A percentile compares a stretch with the other conserved stretches of the same genome.
phyloP scores from a whole-genome alignment of 163 green algal genomes.

The Chloromonas sp. region DNA sequence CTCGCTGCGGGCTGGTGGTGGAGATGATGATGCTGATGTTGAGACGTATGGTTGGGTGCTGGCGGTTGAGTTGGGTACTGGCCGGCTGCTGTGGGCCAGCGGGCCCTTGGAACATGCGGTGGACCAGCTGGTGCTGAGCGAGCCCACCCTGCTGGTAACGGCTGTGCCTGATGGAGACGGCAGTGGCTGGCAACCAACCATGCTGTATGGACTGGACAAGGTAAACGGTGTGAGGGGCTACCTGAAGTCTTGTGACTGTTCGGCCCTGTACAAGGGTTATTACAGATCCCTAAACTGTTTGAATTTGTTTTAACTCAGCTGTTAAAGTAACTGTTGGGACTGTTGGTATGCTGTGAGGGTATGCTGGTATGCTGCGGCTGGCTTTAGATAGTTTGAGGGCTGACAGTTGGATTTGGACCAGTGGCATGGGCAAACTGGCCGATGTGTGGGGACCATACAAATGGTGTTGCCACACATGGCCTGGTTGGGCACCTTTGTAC shows the following conservation, averaged over 20 bases:
- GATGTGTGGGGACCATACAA: too few relatives aligned
- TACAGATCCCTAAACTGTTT: too few relatives aligned
- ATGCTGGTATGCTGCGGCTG: not conserved
- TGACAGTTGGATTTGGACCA: not conserved
- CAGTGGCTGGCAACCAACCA: not conserved
- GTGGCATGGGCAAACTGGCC: too few relatives aligned
- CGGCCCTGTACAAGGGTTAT: too few relatives aligned
- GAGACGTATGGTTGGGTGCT: not conserved
- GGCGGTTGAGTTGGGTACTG: not conserved
- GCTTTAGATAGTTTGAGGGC: not conserved
- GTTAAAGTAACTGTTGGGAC: too few relatives aligned
- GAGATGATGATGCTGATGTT: not conserved
- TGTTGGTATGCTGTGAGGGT: not conserved
- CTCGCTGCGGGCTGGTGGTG: not conserved
- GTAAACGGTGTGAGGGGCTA: not conserved
- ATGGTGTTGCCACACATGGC: too few relatives aligned
- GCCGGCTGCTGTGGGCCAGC: not conserved
- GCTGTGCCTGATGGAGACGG: not conserved
- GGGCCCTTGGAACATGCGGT: not conserved
- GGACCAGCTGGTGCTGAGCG: not conserved
- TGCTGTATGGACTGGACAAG: slow-evolving; percentile 1
- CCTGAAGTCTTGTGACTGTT: too few relatives aligned
- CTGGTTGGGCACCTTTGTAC: too few relatives aligned
- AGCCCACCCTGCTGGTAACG: not conserved
- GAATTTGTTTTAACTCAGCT: too few relatives aligned